These are phyloP conservation scores for Salvia sclarea DNA, from an alignment of 305 asterid genomes.

Conservation along the genomic window DNA sequence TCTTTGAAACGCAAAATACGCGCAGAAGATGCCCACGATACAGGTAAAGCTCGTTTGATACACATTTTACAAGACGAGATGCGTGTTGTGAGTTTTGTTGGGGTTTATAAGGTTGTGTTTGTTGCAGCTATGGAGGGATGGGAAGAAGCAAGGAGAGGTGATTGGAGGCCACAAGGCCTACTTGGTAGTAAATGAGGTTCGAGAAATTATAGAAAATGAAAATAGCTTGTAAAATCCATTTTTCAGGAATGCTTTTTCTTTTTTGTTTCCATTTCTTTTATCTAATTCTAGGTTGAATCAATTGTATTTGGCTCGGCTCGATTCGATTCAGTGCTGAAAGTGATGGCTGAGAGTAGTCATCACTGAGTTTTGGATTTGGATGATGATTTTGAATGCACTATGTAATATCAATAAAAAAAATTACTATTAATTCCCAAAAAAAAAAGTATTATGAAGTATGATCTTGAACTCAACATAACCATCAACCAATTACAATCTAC, in stretches of 20 bases:
- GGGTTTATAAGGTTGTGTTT: not conserved
- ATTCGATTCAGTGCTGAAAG: not conserved
- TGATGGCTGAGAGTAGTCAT: not conserved
- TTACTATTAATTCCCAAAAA: no score
- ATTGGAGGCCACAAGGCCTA: conserved; percentile 83
- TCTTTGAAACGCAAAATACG: conserved; percentile 30
- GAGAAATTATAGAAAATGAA: conserved; percentile 78
- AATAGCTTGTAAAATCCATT: conserved; percentile 31
- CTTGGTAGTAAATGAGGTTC: conserved; percentile 74
- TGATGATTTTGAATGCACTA: not conserved
- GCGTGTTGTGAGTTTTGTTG: no score
- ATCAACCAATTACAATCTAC: no score
- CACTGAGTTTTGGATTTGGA: not conserved
- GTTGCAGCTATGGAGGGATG: conserved; percentile 77
- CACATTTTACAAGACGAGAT: not conserved
- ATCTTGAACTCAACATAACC: no score
- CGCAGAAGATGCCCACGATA: conserved; percentile 95
- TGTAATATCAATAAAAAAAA: no score
- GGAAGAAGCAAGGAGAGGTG: conserved; percentile 80
- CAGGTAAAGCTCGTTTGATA: conserved; percentile 54
- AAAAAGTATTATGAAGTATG: no score
- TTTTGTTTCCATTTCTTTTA: not conserved
- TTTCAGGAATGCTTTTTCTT: not conserved
- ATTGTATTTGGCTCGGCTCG: not conserved
- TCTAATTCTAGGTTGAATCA: not conserved